These are phyloP conservation scores for Bothriochloa decipiens DNA, from an alignment of 176 grass and related monocot genomes.

Conservation along the genomic window DNA sequence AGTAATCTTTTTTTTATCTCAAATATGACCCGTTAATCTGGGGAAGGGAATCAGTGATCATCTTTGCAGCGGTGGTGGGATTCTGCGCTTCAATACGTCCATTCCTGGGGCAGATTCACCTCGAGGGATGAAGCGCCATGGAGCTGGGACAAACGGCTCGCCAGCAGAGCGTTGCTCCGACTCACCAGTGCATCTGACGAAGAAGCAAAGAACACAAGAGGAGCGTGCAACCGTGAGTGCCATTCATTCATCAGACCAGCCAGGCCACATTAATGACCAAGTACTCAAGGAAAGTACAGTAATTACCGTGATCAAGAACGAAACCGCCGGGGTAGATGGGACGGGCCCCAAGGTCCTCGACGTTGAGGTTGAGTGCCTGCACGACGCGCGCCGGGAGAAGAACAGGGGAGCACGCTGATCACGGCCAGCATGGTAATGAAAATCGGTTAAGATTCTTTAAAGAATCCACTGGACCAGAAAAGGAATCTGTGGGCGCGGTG, in stretches of 20 bases:
- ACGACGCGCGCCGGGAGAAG: conserved; percentile 88
- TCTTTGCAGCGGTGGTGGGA: neutral
- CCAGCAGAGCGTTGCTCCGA: conserved; percentile 59
- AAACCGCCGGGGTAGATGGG: conserved; percentile 59
- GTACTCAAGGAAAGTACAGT: neutral
- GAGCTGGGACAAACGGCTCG: neutral
- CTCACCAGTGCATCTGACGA: conserved; percentile 61
- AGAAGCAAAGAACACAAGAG: neutral
- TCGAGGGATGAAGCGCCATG: neutral
- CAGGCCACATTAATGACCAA: neutral
- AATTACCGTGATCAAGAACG: conserved; percentile 59
- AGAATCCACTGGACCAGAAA: neutral
- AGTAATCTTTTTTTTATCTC: neutral
- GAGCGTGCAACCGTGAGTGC: neutral
- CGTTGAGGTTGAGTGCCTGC: conserved; percentile 82
- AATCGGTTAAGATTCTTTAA: neutral
- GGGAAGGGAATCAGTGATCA: neutral
- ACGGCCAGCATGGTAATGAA: neutral
- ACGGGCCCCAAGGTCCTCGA: conserved; percentile 77
- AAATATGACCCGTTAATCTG: conserved; percentile 35
- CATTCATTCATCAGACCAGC: neutral
- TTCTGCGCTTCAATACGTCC: conserved; percentile 74
- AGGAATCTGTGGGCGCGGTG: neutral
- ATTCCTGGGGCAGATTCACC: conserved; percentile 71
- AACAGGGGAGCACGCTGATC: conserved; percentile 69